These are phyloP conservation scores for Inosperma sp. DNA, from an alignment of 768 basidiomycete genomes.

Conservation along the genomic window DNA sequence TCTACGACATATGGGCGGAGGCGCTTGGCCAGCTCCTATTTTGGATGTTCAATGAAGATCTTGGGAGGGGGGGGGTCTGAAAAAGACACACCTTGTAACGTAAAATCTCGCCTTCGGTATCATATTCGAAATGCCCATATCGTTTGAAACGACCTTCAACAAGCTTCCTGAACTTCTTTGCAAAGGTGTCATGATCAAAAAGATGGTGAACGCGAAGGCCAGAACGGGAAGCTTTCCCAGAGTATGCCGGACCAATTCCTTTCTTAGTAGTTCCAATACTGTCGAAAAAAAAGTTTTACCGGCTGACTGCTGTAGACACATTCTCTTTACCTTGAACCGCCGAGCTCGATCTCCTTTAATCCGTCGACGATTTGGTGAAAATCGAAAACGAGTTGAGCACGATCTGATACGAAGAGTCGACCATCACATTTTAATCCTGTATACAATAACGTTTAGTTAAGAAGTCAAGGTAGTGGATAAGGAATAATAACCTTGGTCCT, in stretches of 20 bases:
- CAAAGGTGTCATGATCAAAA: conserved; percentile 81
- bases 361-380: conserved; percentile 99
- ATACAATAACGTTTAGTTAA: neutral
- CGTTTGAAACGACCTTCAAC: conserved; percentile 98
- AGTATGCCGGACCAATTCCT: conserved; percentile 98
- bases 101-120: conserved; percentile 92
- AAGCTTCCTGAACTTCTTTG: conserved; percentile 86
- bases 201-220: conserved; percentile 96
- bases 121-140: conserved; percentile 96
- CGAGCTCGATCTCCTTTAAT: conserved; percentile 95
- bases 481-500: conserved; percentile 89
- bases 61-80: neutral
- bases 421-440: conserved; percentile 80
- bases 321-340: conserved; percentile 63
- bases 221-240: conserved; percentile 93
- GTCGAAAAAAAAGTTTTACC: conserved; percentile 1
- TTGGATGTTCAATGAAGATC: neutral
- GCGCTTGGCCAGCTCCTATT: conserved; percentile 74
- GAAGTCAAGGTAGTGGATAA: no score
- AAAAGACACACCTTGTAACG: conserved; percentile 85
- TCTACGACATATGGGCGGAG: conserved; percentile 87
- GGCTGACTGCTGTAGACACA: neutral
- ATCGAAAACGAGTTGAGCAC: conserved; percentile 96
- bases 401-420: conserved; percentile 89
- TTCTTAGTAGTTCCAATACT: conserved; percentile 98